Evolutionary conservation across 139 green algal species (phyloP), one percentile per base, ranked within the genome.

Genomic region (Asterochloris erici): DNA sequence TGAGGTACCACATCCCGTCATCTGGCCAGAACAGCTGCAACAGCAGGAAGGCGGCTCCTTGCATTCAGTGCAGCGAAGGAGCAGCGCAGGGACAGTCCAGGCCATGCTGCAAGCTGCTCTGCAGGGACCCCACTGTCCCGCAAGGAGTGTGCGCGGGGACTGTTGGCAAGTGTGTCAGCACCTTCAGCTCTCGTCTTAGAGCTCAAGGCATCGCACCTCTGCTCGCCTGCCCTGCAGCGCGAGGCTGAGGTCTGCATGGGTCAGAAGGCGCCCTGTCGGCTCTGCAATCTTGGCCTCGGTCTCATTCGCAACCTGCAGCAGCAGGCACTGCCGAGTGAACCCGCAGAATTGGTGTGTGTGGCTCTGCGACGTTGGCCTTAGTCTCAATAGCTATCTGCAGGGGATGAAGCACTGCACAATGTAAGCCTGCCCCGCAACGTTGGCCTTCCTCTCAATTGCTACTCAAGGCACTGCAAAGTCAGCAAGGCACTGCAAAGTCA

Each of bases 21-120:
- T 98, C 95, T 1, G 95, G 95, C 95, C 95, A 98, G 83, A 94
- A 97, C 28, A 98, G 86, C 93, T 96, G 85, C 84, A 84, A 27
- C 11, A 17, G 27, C 26, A 82, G 21, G 26, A 76, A 79, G 19
- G 16, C 10, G 19, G 29, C 69, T 54, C 38, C 38, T 6, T 10
- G 38, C 38, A n/a, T n/a, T n/a, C n/a, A 54, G 38, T 54, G 2
- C 38, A 54, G 38, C 6, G 38, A 54, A 54, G 4, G 38, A 54
- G 38, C 38, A 54, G 38, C 38, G 38, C 38, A 54, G 4, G 38
- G 38, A 54, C n/a, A 54, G 6, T 54, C 38, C 6, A 54, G 38
- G 38, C 6, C 38, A 54, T 6, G 38, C 38, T 54, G 38, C 38
- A 6, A 71, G 66, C n/a, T 63, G 16, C 62, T 68, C 63, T 28